Percentiles rank a stretch among this genome's conserved stretches.
phyloP scores from a whole-genome alignment of 2,329 filamentous ascomycete genomes.

The Scopulariopsis brevicaulis region DNA sequence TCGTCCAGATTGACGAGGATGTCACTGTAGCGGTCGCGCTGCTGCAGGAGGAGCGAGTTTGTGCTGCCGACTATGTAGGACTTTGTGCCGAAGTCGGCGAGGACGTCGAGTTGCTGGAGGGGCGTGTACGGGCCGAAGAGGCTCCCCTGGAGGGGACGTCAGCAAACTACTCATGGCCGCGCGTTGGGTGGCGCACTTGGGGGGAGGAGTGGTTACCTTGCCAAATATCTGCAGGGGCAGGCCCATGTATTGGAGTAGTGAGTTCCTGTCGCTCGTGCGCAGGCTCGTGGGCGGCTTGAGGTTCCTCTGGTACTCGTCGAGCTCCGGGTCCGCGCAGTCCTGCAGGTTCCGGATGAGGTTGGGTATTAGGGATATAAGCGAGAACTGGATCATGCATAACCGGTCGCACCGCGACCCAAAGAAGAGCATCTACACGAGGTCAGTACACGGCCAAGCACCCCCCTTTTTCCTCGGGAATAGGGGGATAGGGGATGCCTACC shows the following conservation, averaged over 20 bases:
- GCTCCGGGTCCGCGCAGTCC: slow-evolving; percentile 88
- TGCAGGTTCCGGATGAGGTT: slow-evolving; percentile 84
- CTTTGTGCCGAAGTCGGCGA: slow-evolving; percentile 89
- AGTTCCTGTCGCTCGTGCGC: slow-evolving; percentile 82
- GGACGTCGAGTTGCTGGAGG: slow-evolving; percentile 84
- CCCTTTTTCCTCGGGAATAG: not conserved
- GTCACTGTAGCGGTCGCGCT: slow-evolving; percentile 92
- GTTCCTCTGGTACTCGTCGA: slow-evolving; percentile 70
- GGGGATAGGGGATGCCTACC: slow-evolving; percentile 33
- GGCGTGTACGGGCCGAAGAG: slow-evolving; percentile 96
- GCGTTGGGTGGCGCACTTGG: slow-evolving; percentile 1
- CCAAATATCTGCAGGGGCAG: slow-evolving; percentile 91
- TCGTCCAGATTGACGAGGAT: slow-evolving; percentile 95
- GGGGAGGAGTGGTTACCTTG: slow-evolving; percentile 42
- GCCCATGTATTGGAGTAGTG: slow-evolving; percentile 87
- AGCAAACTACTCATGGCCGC: not conserved
- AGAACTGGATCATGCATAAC: slow-evolving; percentile 97
- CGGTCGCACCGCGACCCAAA: slow-evolving; percentile 94
- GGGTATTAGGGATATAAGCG: slow-evolving; percentile 87
- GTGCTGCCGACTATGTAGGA: slow-evolving; percentile 97
- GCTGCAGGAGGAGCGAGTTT: slow-evolving; percentile 85
- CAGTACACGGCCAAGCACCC: not conserved
- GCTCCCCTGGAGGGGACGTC: slow-evolving; percentile 49
- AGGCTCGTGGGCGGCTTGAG: slow-evolving; percentile 71
- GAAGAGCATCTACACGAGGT: slow-evolving; percentile 70